Base-by-base conservation (phyloP, 1,284 basidiomycete species). In the Ceratobasidium papillatum region DNA sequence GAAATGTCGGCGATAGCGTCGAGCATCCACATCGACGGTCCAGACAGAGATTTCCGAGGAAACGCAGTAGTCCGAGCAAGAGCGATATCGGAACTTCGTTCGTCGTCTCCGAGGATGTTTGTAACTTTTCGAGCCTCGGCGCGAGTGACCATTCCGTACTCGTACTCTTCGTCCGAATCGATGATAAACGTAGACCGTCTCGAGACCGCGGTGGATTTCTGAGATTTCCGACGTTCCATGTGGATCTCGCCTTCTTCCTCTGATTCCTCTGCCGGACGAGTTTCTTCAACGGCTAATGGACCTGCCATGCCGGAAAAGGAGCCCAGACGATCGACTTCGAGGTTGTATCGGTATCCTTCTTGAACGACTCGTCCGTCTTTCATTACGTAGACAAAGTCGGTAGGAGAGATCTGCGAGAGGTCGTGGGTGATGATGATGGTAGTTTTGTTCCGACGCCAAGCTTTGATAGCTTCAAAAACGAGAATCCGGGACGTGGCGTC, bases 341-440 rank as follows among this genome's bases (percentile, higher is more conserved):
- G 86, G 79, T 95, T 92, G 0, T 82, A 81, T 5, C 94, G 89
- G 83, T 90, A 99, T 0, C 97, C 97, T 79, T 96, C 91, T 80
- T 99, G 93, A 47, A 90, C 91, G n/a, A 99, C 88, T 0, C 82
- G 78, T 0, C 96, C 97, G 30, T 90, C 84, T 77, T 91, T 90
- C 85, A 99, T 90, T 3, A 99, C 92, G 81, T 99, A 98, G 17
- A 97, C 92, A 78, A 97, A 99, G 82, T 99, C 96, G 19, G 86
- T 82, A 0, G 85, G 72, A 3, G 84, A 84, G 78, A 99, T 94
- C 79, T 96, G 94, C 0, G 91, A 91, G 12, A 99, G 88, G 79
- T 99, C 96, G 82, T 99, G 97, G 0, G 96, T 98, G 83, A 99
- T 98, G 76, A 99, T 91, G 80, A 99, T 91, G 0, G 97, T 99